These are phyloP conservation scores for Esteya vermicola DNA, from an alignment of 2,329 filamentous ascomycete genomes.

Conservation along the genomic window DNA sequence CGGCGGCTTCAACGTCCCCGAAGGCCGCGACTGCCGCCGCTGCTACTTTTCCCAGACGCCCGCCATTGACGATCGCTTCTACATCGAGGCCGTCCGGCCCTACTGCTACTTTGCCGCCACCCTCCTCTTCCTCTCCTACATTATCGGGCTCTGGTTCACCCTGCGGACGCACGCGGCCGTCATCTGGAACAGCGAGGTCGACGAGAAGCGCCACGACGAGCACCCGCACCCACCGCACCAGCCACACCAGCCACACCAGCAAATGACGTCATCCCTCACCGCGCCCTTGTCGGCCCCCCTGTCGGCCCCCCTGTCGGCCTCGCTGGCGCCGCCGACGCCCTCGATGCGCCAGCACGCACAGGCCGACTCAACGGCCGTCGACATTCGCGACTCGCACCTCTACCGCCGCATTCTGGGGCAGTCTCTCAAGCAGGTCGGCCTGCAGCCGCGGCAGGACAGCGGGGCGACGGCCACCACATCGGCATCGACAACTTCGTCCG, in stretches of 20 bases:
- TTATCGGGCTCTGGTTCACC: conserved; percentile 91
- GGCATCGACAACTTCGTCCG: too few species aligned
- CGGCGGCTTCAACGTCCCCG: too few species aligned
- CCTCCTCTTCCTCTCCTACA: conserved; percentile 80
- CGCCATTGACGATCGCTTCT: conserved; percentile 76
- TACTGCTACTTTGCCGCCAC: conserved; percentile 83
- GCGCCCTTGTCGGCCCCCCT: neutral
- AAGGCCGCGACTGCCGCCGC: conserved; percentile 65
- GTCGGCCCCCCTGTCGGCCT: neutral
- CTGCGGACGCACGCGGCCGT: conserved; percentile 89
- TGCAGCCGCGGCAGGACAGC: conserved; percentile 27
- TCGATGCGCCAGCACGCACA: neutral
- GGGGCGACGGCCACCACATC: neutral
- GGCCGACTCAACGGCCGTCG: conserved; percentile 39
- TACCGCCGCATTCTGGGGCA: conserved; percentile 92
- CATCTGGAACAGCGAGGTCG: conserved; percentile 81
- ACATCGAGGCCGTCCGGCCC: conserved; percentile 75
- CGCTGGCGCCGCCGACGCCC: neutral
- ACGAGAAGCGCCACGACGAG: conserved; percentile 59
- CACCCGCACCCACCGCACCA: too few species aligned
- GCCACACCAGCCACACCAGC: neutral
- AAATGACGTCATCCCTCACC: neutral
- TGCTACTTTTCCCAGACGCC: conserved; percentile 90
- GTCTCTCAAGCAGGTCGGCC: conserved; percentile 70
- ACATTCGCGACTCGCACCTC: conserved; percentile 75